These are phyloP conservation scores for Sclerotinia subarctica DNA, from an alignment of 2,329 filamentous ascomycete genomes.

Conservation along the genomic window DNA sequence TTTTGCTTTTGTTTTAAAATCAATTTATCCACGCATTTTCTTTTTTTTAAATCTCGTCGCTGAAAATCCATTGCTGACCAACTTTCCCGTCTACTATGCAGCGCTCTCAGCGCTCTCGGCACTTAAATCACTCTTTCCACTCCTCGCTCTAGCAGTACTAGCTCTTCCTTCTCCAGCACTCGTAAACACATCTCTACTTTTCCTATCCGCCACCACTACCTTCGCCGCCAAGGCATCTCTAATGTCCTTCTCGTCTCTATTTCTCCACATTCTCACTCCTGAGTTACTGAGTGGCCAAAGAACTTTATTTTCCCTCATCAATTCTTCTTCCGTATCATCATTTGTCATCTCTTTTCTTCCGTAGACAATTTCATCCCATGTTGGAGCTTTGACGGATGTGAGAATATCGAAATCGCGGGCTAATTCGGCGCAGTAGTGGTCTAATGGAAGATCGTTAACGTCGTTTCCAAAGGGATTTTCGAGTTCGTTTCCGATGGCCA, in stretches of 20 bases:
- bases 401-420: conserved; percentile 72
- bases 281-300: conserved; percentile 42
- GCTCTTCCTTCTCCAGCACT: background rate
- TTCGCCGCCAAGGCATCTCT: conserved; percentile 35
- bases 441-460: conserved; percentile 77
- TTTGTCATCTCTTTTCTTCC: conserved; percentile 10
- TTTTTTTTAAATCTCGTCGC: background rate
- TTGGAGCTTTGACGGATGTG: conserved; percentile 28
- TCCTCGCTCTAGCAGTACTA: background rate
- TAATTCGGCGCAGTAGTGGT: conserved; percentile 73
- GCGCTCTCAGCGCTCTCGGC: background rate
- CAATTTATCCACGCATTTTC: background rate
- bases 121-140: conserved; percentile 8
- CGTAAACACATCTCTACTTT: background rate
- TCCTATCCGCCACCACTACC: conserved; percentile 28
- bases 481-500: conserved; percentile 74
- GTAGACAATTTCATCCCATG: conserved; percentile 28
- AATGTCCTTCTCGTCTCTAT: conserved; percentile 46
- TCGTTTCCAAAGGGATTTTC: conserved; percentile 83
- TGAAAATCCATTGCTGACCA: background rate
- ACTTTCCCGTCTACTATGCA: background rate
- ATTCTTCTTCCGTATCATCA: background rate
- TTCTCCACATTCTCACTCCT: conserved; percentile 46
- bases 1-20: background rate
- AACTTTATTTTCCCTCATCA: conserved; percentile 35